Base-by-base conservation (phyloP, 768 basidiomycete species). In the Terana coerulea region DNA sequence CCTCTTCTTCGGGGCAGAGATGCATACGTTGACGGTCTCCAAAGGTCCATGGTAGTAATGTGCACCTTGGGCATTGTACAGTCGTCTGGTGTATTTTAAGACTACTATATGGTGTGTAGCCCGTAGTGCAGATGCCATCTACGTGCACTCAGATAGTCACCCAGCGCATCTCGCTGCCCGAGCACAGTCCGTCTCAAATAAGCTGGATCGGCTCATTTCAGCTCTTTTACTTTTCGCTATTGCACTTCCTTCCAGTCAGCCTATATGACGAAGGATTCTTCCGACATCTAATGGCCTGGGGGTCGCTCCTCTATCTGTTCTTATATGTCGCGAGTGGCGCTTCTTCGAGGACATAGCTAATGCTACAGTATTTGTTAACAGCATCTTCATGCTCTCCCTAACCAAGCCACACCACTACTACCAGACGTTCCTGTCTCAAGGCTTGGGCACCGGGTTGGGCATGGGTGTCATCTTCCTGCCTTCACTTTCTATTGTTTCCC, bases 371-470 rank as follows among this genome's bases (percentile, higher is more conserved):
- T n/a, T n/a, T 10, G 21, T 31, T n/a, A n/a, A n/a, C 37, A 40
- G 44, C 3, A 55, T 63, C 3, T 63, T 63, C 61, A 74, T 75
- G 72, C 70, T 79, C 24, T 77, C 78, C 0, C 60, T 78, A 7
- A 69, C 72, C 1, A 65, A 71, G 30, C 71, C 69, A 4, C 60
- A 72, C 24, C 69, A 67, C 12, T 75, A 68, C 54, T 77, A 75
- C 47, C 76, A 76, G 64, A 73, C 73, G 46, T 80, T 82, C 59
- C 65, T 82, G 11, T 66, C 77, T 0, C 80, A 83, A 64, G 80
- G 74, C 4, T 64, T 83, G n/a, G 79, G 77, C n/a, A 75, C 78
- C 66, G 81, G 80, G 1, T 58, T 78, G 5, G 76, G 76, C 3
- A 69, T 73, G 33, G 75, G 78, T 1, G 58, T 79, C 22, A 64